Evolutionary conservation across 768 basidiomycete species (phyloP), one percentile per base, ranked within the genome.

Genomic region (Amanita brunnescens): DNA sequence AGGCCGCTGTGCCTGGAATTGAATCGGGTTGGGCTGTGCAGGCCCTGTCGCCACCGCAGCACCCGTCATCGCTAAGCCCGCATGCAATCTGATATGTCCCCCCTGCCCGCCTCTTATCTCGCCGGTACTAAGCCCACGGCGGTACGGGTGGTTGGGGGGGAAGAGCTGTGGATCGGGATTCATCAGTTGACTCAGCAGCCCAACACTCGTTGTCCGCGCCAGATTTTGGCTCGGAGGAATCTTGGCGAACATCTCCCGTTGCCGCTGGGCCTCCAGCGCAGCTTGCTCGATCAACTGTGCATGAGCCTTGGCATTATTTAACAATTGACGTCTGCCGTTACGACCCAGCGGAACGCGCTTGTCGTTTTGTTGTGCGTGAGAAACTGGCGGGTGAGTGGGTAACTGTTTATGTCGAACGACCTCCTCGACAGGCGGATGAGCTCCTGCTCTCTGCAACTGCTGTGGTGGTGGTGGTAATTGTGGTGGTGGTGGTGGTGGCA

Each of bases 211-310:
- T 52, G 70, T 66, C 16, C 70, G 61, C 39, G 62, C 61, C 20
- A 59, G 54, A n/a, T 58, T 59, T 63, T 80, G 62, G 24, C 76
- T 67, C 47, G 77, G 74, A 1, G 85, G 86, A 12, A 82, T 72
- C 66, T 90, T 89, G 54, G 77, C 74, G 59, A 87, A 85, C 71
- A 91, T 70, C 12, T 91, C 85, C 24, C 77, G 75, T 57, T 84
- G 77, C 14, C 79, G 75, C 59, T 79, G 77, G 1, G 72, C 80
- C 61, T 87, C 83, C 52, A 77, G 58, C 0, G 79, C 83, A 5
- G 85, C 86, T 47, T 79, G 62, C 54, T 67, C 56, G 30, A 70
- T 56, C 43, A 57, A 51, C 57, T 68, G 66, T 51, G 70, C 61
- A 49, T 66, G 59, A 9, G 61, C 62, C 23, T 65, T 61, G 1